A percentile compares a stretch with the other conserved stretches of the same genome.
Conservation (phyloP, 2,329 filamentous ascomycete genomes). For the Didymella glomerata region DNA sequence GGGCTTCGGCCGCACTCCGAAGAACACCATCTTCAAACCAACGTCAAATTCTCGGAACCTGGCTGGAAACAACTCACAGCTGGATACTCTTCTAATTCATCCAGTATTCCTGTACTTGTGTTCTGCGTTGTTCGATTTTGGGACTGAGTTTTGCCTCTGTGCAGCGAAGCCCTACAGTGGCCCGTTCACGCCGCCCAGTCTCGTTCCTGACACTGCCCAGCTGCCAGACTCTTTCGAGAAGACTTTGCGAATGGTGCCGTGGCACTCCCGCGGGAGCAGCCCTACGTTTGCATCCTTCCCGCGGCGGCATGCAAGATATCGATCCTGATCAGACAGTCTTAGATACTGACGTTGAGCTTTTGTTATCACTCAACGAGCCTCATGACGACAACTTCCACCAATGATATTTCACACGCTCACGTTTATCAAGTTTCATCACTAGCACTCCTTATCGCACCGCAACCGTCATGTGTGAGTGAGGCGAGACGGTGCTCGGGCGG, state of each 20-base stretch:
- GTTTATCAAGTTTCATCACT: slow-evolving; percentile 1
- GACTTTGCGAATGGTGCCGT: slow-evolving; percentile 22
- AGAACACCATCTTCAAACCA: not conserved
- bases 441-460: slow-evolving; percentile 8
- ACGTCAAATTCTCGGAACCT: not conserved
- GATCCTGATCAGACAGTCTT: slow-evolving; percentile 1
- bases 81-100: not conserved
- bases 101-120: not conserved
- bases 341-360: slow-evolving; percentile 3
- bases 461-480: slow-evolving; percentile 15
- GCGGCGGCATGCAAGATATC: slow-evolving; percentile 7
- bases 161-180: slow-evolving; percentile 12
- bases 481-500: slow-evolving; percentile 19
- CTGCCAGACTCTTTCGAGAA: slow-evolving; percentile 23
- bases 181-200: slow-evolving; percentile 14
- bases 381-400: slow-evolving; percentile 15
- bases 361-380: slow-evolving; percentile 13
- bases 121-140: not conserved
- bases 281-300: not conserved
- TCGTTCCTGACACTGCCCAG: slow-evolving; percentile 23
- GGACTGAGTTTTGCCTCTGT: not conserved
- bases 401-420: not conserved
- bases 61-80: not conserved
- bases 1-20: not conserved
- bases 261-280: slow-evolving; percentile 20